Conservation (phyloP, 352 stramenopile species). For the Saprolegnia diclina region DNA sequence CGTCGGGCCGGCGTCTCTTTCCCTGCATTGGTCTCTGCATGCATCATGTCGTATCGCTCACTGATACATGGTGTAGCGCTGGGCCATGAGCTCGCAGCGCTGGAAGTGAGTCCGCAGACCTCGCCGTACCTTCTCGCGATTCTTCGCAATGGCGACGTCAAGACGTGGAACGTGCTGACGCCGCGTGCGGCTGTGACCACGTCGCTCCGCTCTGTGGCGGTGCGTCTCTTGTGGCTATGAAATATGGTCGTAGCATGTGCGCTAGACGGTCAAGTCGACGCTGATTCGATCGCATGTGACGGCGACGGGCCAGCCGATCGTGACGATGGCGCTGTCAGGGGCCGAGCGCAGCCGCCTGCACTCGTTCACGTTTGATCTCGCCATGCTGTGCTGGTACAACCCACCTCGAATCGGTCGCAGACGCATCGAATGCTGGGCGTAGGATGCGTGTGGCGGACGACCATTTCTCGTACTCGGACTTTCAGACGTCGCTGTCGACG, state of each 20-base stretch:
- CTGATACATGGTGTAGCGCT: too few species aligned
- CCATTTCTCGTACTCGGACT: slow-evolving; percentile 82
- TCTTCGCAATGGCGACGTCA: slow-evolving; percentile 47
- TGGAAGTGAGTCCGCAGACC: slow-evolving; percentile 60
- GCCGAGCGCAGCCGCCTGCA: slow-evolving; percentile 50
- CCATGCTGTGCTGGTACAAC: slow-evolving; percentile 70
- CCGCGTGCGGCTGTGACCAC: slow-evolving; percentile 30
- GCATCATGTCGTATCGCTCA: slow-evolving; percentile 2
- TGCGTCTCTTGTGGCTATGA: too few species aligned
- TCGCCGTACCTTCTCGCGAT: slow-evolving; percentile 73
- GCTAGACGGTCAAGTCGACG: slow-evolving; percentile 32
- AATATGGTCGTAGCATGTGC: too few species aligned
- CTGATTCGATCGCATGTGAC: slow-evolving; percentile 70
- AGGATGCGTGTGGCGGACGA: slow-evolving; percentile 84
- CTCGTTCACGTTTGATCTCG: slow-evolving; percentile 72
- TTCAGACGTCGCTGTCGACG: slow-evolving; percentile 62
- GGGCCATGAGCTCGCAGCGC: slow-evolving; percentile 49
- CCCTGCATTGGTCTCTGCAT: slow-evolving; percentile 59
- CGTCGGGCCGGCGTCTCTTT: slow-evolving; percentile 61
- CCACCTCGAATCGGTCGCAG: background rate
- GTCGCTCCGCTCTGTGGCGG: background rate
- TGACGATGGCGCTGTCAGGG: slow-evolving; percentile 74
- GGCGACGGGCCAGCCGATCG: slow-evolving; percentile 58
- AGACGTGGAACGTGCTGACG: slow-evolving; percentile 63
- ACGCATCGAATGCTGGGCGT: background rate